Percentiles rank a stretch among this genome's conserved stretches.
These are phyloP conservation scores for Aspergillus conjunctus DNA, from an alignment of 495 filamentous ascomycete species.

Conservation along the genomic window DNA sequence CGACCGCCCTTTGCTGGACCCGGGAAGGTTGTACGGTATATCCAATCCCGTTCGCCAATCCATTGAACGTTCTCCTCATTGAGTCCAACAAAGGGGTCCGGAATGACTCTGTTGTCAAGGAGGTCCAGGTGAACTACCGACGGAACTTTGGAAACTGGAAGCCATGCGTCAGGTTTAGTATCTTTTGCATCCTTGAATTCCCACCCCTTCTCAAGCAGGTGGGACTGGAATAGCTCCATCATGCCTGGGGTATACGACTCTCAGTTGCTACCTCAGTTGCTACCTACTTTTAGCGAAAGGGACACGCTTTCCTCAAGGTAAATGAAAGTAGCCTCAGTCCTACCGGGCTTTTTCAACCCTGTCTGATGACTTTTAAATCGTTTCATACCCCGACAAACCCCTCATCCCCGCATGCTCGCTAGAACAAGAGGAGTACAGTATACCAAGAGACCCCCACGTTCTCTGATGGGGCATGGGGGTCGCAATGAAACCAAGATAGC, in stretches of 20 bases:
- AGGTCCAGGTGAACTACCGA: constrained; percentile 63
- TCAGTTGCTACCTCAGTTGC: no score
- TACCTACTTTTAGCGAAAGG: neutral
- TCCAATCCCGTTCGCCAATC: constrained; percentile 70
- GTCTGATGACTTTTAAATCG: neutral
- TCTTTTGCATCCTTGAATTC: constrained; percentile 3
- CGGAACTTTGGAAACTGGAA: constrained; percentile 7
- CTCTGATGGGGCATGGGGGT: neutral
- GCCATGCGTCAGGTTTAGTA: neutral
- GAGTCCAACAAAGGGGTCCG: constrained; percentile 67
- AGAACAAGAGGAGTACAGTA: neutral
- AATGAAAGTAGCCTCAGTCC: neutral
- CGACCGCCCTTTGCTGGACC: neutral
- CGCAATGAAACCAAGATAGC: neutral
- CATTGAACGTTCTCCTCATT: constrained; percentile 73
- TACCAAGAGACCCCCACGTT: neutral
- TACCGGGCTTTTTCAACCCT: neutral
- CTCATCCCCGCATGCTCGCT: neutral
- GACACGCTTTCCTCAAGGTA: neutral
- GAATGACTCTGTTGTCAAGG: constrained; percentile 47
- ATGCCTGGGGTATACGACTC: neutral
- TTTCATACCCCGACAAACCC: neutral
- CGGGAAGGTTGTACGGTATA: constrained; percentile 34
- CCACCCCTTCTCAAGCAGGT: neutral
- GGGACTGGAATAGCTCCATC: constrained; percentile 1